Evolutionary conservation across 2,329 filamentous ascomycete species (phyloP).

Genomic region (Colletotrichum sp.): DNA sequence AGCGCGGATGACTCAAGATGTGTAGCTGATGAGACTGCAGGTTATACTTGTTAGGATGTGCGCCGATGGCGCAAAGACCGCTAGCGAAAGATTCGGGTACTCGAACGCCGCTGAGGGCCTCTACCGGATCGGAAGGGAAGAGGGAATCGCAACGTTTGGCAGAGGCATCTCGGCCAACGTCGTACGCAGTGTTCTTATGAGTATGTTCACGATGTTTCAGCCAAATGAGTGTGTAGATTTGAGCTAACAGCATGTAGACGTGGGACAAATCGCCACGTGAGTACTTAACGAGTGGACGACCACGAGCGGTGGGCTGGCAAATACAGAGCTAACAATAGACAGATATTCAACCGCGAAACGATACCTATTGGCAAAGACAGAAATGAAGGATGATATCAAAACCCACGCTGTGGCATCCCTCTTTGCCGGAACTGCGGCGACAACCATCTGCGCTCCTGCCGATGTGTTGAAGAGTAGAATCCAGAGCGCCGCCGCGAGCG

Average conservation of each 20-base stretch:
- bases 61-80: conserved; percentile 45
- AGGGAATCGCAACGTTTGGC: conserved; percentile 41
- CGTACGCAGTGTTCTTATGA: conserved; percentile 48
- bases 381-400: conserved; percentile 41
- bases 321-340: background rate
- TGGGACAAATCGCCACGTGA: conserved; percentile 49
- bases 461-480: conserved; percentile 50
- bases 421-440: conserved; percentile 49
- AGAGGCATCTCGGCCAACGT: conserved; percentile 45
- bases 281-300: conserved; percentile 20
- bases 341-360: conserved; percentile 41
- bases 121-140: conserved; percentile 38
- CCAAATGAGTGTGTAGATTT: conserved; percentile 42
- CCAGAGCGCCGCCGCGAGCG: conserved; percentile 34
- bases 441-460: conserved; percentile 48
- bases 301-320: background rate
- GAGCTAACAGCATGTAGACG: conserved; percentile 30
- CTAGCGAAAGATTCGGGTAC: conserved; percentile 40
- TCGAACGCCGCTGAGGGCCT: conserved; percentile 40
- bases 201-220: conserved; percentile 30
- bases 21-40: conserved; percentile 2
- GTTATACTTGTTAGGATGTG: conserved; percentile 51
- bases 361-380: conserved; percentile 29
- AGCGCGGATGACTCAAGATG: background rate
- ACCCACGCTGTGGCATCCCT: conserved; percentile 45